Evolutionary conservation across 495 filamentous ascomycete genomes (phyloP).

Genomic region (Ramalina intermedia): DNA sequence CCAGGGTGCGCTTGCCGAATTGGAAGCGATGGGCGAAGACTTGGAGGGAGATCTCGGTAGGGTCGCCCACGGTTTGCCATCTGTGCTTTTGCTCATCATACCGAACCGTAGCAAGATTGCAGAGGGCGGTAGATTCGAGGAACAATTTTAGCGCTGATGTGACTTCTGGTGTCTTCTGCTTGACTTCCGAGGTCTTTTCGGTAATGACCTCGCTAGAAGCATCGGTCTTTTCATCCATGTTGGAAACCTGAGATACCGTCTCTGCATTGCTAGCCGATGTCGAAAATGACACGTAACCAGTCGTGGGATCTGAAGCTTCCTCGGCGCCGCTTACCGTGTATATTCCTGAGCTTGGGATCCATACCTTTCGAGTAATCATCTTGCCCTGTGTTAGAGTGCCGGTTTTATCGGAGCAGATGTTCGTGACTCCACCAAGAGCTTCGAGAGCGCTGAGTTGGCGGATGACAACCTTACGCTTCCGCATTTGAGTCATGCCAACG

Average conservation of each 20-base stretch:
- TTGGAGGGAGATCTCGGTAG: conserved; percentile 72
- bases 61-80: conserved; percentile 69
- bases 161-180: conserved; percentile 17
- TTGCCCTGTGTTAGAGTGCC: conserved; percentile 68
- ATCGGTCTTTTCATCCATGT: background rate
- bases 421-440: conserved; percentile 71
- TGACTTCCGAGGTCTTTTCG: conserved; percentile 24
- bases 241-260: background rate
- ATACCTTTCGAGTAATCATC: conserved; percentile 67
- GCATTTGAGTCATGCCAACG: conserved; percentile 64
- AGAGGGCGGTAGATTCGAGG: conserved; percentile 56
- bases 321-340: conserved; percentile 38
- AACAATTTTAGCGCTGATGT: conserved; percentile 41
- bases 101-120: conserved; percentile 61
- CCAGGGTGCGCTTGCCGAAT: conserved; percentile 38
- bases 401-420: conserved; percentile 83
- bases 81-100: conserved; percentile 33
- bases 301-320: conserved; percentile 43
- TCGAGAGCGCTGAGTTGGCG: conserved; percentile 70
- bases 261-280: conserved; percentile 12
- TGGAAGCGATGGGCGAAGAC: conserved; percentile 63
- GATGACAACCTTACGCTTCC: conserved; percentile 61
- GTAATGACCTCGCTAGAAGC: conserved; percentile 17
- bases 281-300: conserved; percentile 37
- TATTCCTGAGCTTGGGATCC: conserved; percentile 45